Evolutionary conservation across 2,329 filamentous ascomycete genomes (phyloP).

Genomic region (Xylaria sp.): DNA sequence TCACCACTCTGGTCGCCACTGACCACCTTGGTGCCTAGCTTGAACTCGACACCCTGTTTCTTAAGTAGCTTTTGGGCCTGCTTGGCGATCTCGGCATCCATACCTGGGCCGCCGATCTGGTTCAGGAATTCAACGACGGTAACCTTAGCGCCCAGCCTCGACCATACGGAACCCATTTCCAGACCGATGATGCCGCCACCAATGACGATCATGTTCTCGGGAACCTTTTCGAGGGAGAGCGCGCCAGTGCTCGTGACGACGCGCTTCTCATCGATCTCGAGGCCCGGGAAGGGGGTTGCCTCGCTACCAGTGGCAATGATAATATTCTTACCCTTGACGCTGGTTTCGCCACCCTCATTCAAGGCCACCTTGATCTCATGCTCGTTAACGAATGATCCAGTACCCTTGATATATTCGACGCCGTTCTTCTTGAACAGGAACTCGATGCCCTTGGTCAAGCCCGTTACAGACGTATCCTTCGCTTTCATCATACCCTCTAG

Average conservation of each 20-base stretch:
- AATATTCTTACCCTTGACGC: conserved; percentile 93
- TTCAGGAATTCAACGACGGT: conserved; percentile 97
- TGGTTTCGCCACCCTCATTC: conserved; percentile 90
- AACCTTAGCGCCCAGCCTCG: conserved; percentile 89
- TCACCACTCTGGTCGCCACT: conserved; percentile 84
- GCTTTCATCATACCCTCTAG: conserved; percentile 97
- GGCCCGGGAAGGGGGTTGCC: conserved; percentile 93
- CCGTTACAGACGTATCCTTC: conserved; percentile 89
- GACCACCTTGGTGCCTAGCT: conserved; percentile 94
- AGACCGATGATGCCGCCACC: conserved; percentile 98
- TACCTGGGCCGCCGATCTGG: conserved; percentile 97
- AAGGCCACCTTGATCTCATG: conserved; percentile 92
- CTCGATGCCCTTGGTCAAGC: conserved; percentile 96
- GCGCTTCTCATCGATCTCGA: conserved; percentile 97
- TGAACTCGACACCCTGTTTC: conserved; percentile 99
- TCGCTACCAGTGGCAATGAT: conserved; percentile 97
- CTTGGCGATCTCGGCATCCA: conserved; percentile 96
- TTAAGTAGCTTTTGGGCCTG: conserved; percentile 88
- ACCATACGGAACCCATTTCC: conserved; percentile 99
- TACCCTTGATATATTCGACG: conserved; percentile 96
- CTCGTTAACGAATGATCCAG: conserved; percentile 86
- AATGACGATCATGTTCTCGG: conserved; percentile 96
- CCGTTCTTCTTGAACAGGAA: conserved; percentile 99
- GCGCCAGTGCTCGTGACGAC: conserved; percentile 97
- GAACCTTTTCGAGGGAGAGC: conserved; percentile 87